Percentiles rank a stretch among this genome's conserved stretches.
Conservation (phyloP, 805 yeast species). For the Maudiozyma barnettii region DNA sequence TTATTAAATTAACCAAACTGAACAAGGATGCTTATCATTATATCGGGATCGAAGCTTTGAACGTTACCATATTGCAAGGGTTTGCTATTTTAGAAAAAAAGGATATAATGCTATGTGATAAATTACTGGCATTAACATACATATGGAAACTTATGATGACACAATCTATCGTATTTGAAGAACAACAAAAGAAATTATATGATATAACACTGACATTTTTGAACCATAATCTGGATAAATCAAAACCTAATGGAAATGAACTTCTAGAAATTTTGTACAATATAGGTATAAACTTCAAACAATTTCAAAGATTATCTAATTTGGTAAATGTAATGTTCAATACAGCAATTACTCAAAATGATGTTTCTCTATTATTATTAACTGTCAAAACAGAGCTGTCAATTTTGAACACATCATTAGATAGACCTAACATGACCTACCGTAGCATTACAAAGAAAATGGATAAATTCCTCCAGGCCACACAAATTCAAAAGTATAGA, state of each 20-base stretch:
- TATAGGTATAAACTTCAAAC: constrained; percentile 11
- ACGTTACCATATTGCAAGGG: not conserved
- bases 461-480: constrained; percentile 16
- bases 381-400: not conserved
- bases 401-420: not conserved
- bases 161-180: constrained; percentile 6
- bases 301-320: constrained; percentile 20
- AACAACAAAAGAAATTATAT: constrained; percentile 5
- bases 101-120: not conserved
- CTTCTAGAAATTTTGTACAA: constrained; percentile 10
- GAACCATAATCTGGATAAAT: constrained; percentile 9
- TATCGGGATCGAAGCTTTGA: not conserved
- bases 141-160: constrained; percentile 8
- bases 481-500: constrained; percentile 6
- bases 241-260: not conserved
- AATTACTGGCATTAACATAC: constrained; percentile 1
- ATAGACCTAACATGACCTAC: not conserved
- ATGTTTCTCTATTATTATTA: not conserved
- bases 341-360: constrained; percentile 12
- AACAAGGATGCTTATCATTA: not conserved
- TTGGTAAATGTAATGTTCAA: constrained; percentile 24
- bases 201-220: constrained; percentile 17
- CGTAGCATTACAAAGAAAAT: constrained; percentile 9
- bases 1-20: not conserved
- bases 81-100: not conserved